phyloP scores from a whole-genome alignment of 164 flowering plant species.

The Vitis rotundifolia region DNA sequence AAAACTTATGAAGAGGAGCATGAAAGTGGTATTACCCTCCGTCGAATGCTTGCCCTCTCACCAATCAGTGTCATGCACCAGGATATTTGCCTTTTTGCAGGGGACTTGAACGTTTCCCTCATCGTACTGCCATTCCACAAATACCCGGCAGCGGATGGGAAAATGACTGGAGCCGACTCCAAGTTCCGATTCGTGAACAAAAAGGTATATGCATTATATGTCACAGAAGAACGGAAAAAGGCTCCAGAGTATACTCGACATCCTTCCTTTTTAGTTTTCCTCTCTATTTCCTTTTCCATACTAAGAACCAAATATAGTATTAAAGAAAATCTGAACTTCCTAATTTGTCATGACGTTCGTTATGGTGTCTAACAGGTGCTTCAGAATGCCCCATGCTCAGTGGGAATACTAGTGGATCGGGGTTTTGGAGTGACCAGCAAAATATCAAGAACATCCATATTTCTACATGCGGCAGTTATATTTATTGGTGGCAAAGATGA shows the following conservation, averaged over 20 bases:
- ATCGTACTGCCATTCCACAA: constrained; percentile 70
- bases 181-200: constrained; percentile 60
- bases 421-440: constrained; percentile 38
- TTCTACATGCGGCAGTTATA: constrained; percentile 47
- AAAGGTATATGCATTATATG: constrained; percentile 37
- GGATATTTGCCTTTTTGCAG: constrained; percentile 49
- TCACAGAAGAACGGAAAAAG: too few relatives aligned
- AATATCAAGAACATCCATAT: constrained; percentile 23
- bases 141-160: constrained; percentile 36
- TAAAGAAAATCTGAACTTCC: too few relatives aligned
- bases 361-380: constrained; percentile 46
- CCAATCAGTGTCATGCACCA: constrained; percentile 50
- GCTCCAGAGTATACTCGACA: too few relatives aligned
- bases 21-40: constrained; percentile 39
- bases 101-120: constrained; percentile 49
- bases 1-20: constrained; percentile 30
- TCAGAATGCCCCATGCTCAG: constrained; percentile 63
- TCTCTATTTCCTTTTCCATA: too few relatives aligned
- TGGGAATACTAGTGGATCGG: constrained; percentile 76
- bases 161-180: constrained; percentile 24
- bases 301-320: too few relatives aligned
- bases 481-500: constrained; percentile 91
- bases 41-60: constrained; percentile 54
- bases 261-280: too few relatives aligned
- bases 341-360: not conserved